Evolutionary conservation across 352 stramenopile species (phyloP).

Genomic region (Globisporangium splendens): DNA sequence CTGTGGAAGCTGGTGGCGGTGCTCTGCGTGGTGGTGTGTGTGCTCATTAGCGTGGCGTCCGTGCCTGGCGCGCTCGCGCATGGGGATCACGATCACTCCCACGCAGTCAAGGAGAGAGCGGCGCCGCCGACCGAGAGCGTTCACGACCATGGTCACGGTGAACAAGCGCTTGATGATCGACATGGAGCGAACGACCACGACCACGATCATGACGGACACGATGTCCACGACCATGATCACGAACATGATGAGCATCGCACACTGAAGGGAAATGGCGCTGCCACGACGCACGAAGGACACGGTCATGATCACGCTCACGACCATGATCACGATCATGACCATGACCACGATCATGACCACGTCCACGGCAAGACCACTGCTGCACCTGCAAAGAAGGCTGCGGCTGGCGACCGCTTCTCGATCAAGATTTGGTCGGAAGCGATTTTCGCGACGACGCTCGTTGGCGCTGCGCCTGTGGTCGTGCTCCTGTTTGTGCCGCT

Average conservation of each 20-base stretch:
- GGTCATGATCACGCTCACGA: constrained; percentile 25
- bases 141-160: constrained; percentile 13
- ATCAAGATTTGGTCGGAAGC: constrained; percentile 54
- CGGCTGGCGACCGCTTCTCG: constrained; percentile 29
- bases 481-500: constrained; percentile 70
- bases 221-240: constrained; percentile 24
- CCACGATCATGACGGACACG: constrained; percentile 19
- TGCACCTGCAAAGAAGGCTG: background rate
- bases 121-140: background rate
- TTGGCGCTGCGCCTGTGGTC: constrained; percentile 66
- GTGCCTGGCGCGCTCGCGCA: constrained; percentile 3
- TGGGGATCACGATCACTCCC: constrained; percentile 15
- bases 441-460: constrained; percentile 66
- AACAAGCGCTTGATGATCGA: constrained; percentile 6
- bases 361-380: constrained; percentile 14
- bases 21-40: constrained; percentile 1
- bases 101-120: background rate
- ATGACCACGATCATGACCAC: constrained; percentile 15
- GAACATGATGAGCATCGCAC: constrained; percentile 13
- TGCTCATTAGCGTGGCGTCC: background rate
- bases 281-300: constrained; percentile 19
- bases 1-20: constrained; percentile 2
- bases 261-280: constrained; percentile 3
- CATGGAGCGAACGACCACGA: constrained; percentile 10
- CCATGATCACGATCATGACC: constrained; percentile 16